phyloP scores from a whole-genome alignment of 306 rosid species.

The Prunus padus region DNA sequence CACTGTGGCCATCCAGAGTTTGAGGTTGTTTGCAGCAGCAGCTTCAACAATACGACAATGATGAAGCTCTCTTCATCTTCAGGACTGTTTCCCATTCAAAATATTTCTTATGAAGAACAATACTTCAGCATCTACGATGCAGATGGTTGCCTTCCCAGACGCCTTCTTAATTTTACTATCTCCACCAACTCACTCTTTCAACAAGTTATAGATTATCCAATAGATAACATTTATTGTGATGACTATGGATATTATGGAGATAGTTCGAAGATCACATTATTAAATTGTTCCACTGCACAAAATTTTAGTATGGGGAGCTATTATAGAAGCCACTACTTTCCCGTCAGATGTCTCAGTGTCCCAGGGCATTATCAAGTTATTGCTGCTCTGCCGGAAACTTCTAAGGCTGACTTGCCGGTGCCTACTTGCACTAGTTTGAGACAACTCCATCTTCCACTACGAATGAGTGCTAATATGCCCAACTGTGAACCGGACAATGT shows the following conservation, averaged over 20 bases:
- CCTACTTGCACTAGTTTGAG: background rate
- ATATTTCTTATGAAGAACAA: background rate
- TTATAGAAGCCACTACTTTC: background rate
- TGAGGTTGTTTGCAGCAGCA: constrained; percentile 35
- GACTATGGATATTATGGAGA: too few relatives aligned
- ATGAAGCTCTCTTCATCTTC: constrained; percentile 3
- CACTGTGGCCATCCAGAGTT: constrained; percentile 36
- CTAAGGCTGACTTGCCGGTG: background rate
- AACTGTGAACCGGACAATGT: background rate
- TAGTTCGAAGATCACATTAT: too few relatives aligned
- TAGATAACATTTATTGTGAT: too few relatives aligned
- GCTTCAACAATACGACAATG: background rate
- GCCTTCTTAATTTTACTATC: background rate
- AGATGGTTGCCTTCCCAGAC: constrained; percentile 1
- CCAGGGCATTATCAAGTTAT: constrained; percentile 2
- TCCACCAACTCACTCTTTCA: background rate
- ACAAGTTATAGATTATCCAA: too few relatives aligned
- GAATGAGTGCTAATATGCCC: fast-evolving
- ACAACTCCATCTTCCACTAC: background rate
- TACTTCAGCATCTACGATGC: background rate
- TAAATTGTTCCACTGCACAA: background rate
- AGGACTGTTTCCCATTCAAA: background rate
- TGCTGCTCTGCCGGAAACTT: background rate
- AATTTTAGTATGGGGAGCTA: background rate
- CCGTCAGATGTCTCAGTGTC: background rate